These are phyloP conservation scores for Pseudogymnoascus sp. DNA, from an alignment of 2,329 filamentous ascomycete genomes.

Conservation along the genomic window DNA sequence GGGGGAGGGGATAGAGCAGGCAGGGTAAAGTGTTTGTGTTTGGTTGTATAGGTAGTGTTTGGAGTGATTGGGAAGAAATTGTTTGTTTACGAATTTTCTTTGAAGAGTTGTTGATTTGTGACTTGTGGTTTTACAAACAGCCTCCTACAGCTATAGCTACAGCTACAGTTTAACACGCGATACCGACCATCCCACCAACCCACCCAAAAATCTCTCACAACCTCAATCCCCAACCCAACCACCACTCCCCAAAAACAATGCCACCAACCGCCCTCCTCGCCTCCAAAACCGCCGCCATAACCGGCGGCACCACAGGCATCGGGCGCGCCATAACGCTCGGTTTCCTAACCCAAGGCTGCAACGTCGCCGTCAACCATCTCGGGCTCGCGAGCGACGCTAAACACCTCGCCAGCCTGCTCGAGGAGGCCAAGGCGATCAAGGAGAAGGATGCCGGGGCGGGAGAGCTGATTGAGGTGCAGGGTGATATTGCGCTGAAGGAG, in stretches of 20 bases:
- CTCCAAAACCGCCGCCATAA: conserved; percentile 77
- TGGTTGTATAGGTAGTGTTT: neutral
- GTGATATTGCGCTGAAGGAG: conserved; percentile 68
- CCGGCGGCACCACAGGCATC: conserved; percentile 78
- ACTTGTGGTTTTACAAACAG: neutral
- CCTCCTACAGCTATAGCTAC: neutral
- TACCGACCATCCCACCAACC: neutral
- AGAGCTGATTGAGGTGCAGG: conserved; percentile 57
- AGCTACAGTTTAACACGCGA: neutral
- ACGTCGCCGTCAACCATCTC: conserved; percentile 74
- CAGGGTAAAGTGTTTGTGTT: neutral
- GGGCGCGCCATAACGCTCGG: conserved; percentile 76
- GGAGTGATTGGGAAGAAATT: neutral
- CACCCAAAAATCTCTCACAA: neutral
- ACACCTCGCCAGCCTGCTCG: conserved; percentile 46
- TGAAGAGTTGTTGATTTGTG: neutral
- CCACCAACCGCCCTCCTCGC: conserved; percentile 43
- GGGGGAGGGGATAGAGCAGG: neutral
- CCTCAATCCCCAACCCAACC: neutral
- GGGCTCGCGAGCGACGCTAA: conserved; percentile 44
- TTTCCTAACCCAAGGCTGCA: conserved; percentile 68
- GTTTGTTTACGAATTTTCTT: neutral
- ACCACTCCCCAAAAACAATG: neutral
- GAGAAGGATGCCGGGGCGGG: conserved; percentile 34
- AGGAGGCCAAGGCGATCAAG: conserved; percentile 42